Evolutionary conservation across 352 stramenopile species (phyloP).

Genomic region (Phytophthora crassamura): DNA sequence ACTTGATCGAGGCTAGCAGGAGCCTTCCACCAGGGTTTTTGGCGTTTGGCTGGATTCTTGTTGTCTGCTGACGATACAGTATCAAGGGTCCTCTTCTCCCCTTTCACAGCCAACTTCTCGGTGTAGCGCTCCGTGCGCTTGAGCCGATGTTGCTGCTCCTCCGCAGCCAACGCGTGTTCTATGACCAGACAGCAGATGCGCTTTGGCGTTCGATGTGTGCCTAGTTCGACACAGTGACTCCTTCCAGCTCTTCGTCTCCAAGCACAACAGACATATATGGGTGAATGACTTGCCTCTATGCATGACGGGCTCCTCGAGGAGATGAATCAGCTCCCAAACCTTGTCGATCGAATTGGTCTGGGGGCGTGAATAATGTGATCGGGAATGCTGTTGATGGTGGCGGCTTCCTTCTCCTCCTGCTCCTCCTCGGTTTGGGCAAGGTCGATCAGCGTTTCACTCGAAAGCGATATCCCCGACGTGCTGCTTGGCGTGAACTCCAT

Average conservation of each 20-base stretch:
- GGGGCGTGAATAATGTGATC: not conserved
- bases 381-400: not conserved
- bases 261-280: too few relatives aligned
- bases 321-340: constrained; percentile 1
- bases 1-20: not conserved
- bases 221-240: not conserved
- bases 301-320: not conserved
- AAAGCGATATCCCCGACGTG: too few relatives aligned
- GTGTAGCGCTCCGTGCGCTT: not conserved
- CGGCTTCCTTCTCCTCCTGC: not conserved
- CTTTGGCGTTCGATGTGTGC: constrained; percentile 2
- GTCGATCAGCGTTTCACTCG: not conserved
- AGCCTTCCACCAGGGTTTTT: not conserved
- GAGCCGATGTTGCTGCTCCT: not conserved
- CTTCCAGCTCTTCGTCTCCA: too few relatives aligned
- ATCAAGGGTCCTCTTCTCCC: too few relatives aligned
- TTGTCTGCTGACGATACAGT: not conserved
- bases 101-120: not conserved
- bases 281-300: too few relatives aligned
- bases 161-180: not conserved
- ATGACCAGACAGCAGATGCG: not conserved
- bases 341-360: not conserved
- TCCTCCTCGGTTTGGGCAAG: not conserved
- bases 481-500: too few relatives aligned
- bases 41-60: not conserved